phyloP scores from a whole-genome alignment of 495 filamentous ascomycete genomes.

The Hypomontagnella monticulosa region DNA sequence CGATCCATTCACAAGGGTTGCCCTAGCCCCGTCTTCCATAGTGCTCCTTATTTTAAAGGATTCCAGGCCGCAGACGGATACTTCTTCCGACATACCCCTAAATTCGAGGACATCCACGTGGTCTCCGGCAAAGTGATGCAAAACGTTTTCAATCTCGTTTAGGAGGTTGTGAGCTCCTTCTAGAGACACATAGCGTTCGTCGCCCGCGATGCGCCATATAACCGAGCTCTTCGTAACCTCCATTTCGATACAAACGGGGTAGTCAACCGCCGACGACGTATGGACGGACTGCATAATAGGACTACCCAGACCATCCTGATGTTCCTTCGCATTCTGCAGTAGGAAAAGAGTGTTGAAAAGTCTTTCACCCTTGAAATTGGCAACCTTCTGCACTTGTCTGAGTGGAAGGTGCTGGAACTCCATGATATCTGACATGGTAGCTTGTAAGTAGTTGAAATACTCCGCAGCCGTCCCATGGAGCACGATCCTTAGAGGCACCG shows the following conservation, averaged over 20 bases:
- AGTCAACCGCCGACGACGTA: conserved; percentile 72
- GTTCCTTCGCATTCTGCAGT: conserved; percentile 59
- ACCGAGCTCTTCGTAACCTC: conserved; percentile 65
- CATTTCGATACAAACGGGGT: conserved; percentile 82
- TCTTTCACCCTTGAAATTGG: conserved; percentile 33
- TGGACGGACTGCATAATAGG: conserved; percentile 65
- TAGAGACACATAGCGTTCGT: conserved; percentile 60
- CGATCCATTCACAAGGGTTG: not conserved
- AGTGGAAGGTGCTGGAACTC: conserved; percentile 74
- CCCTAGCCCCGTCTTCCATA: not conserved
- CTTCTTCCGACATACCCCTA: conserved; percentile 46
- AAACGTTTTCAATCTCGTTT: conserved; percentile 61
- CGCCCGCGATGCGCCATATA: conserved; percentile 75
- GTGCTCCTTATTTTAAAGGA: conserved; percentile 41
- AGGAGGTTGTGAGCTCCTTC: conserved; percentile 59
- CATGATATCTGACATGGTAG: conserved; percentile 60
- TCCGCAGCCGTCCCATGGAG: conserved; percentile 68
- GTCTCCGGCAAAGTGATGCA: conserved; percentile 60
- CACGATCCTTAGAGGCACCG: conserved; percentile 69
- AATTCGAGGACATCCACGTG: conserved; percentile 64
- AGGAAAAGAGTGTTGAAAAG: conserved; percentile 79
- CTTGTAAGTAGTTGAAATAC: conserved; percentile 73
- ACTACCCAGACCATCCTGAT: conserved; percentile 4
- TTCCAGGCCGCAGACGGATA: conserved; percentile 64
- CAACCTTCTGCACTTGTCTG: conserved; percentile 65